Evolutionary conservation across 768 basidiomycete species (phyloP), one percentile per base, ranked within the genome.

Genomic region (Pleurotus salmoneostramineus): DNA sequence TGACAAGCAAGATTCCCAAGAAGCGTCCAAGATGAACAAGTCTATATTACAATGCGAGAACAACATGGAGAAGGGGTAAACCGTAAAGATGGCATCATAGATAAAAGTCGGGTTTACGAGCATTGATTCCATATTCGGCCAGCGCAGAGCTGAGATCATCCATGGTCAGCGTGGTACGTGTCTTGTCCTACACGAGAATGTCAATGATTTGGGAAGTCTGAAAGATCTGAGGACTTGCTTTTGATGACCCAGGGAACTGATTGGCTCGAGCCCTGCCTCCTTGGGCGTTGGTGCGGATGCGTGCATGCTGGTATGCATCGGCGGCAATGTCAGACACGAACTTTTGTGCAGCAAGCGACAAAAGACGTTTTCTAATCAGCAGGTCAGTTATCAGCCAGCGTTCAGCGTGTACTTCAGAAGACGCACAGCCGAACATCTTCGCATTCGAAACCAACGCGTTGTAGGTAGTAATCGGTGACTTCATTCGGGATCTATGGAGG

Each of bases 271-370:
- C 78, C 12, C 91, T 81, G 37, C 91, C 89, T 32, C 88, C 84
- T 4, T 87, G 69, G 36, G 92, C 93, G 59, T 93, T 96, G 1
- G 93, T 92, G 37, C 97, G 86, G 65, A 98, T 92, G 33, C 96
- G 91, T 6, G 97, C 97, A 72, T 98, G 96, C 67, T 98, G 95
- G 73, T 93, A 98, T 7, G 97, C 95, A 70, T 99, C 97, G 2
- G 91, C 84, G 2, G 96, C 91, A 56, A 99, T 95, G 68, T 98
- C 96, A 5, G 95, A 92, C 45, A 98, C 88, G 68, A 99, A 98
- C 68, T 98, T 98, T 68, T 99, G 97, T 0, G 97, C 94, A 2
- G 97, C 95, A 10, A 98, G 81, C 0, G 96, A 95, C 27, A 99
- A 78, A 14, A 99, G 83, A 2, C 96, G 91, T 76, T 97, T 98